Base-by-base conservation (phyloP, 495 filamentous ascomycete genomes). In the Penicillium cinerascens region DNA sequence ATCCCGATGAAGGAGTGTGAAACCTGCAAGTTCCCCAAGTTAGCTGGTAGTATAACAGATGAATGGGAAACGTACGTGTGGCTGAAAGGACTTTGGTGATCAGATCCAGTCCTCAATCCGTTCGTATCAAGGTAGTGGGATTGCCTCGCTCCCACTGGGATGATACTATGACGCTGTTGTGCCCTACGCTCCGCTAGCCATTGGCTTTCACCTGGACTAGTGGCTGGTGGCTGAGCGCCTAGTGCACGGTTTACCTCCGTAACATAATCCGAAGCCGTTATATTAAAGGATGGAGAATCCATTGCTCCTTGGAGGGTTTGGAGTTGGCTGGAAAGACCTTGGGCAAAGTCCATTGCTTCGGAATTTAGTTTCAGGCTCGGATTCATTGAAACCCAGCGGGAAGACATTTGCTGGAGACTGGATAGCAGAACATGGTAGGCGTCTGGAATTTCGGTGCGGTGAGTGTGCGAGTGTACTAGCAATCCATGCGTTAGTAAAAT, bases 161-260 rank as follows among this genome's bases (percentile, higher is more conserved):
- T 48, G 18, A 48, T 48, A 15, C 35, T 48, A 39, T 48, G 45
- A 7, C 45, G 45, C 23, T 48, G 45, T 21, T 48, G 45, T 15
- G 33, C 33, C 1, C 45, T 29, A n/a, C 45, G 35, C 15, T 48
- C 45, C 23, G 36, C 9, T 1, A 48, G 33, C 45, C 45, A 48
- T 25, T 48, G 45, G 33, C 45, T 48, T 6, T 48, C 33, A 4
- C 29, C 33, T 39, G 21, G 45, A 21, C 16, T 39, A 2, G 21
- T 5, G 22, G 17, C 15, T 15, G 45, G 45, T 16, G 11, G 8
- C 39, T 39, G n/a, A 21, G 39, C 37, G 3, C 45, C 45, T 2
- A 48, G 36, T 0, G 45, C 45, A 16, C 3, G 13, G 23, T 39
- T 48, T 3, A 48, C 45, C 17, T 48, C 45, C 7, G 35, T 6